Conservation (phyloP, 352 stramenopile species). For the Pythium aphanidermatum region DNA sequence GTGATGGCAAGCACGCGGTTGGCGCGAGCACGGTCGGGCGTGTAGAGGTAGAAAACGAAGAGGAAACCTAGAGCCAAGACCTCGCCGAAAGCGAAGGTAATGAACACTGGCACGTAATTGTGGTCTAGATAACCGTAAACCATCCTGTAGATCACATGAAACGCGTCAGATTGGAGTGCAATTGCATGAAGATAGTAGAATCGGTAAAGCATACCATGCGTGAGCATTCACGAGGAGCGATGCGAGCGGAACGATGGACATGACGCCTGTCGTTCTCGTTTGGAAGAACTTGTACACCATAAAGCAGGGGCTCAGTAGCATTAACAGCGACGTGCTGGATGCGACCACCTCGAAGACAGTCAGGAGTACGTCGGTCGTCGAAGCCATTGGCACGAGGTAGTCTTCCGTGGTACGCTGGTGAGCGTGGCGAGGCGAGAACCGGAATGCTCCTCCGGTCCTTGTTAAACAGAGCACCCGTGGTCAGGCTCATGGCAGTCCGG, state of each 20-base stretch:
- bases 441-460: no score
- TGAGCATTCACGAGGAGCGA: slow-evolving; percentile 33
- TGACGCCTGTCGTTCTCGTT: slow-evolving; percentile 27
- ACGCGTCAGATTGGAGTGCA: no score
- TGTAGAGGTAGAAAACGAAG: slow-evolving; percentile 35
- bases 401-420: neutral
- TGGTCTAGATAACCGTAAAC: slow-evolving; percentile 35
- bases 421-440: neutral
- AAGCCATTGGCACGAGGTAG: neutral
- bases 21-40: slow-evolving; percentile 25
- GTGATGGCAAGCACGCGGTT: slow-evolving; percentile 9
- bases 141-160: no score
- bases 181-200: no score
- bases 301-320: slow-evolving; percentile 35
- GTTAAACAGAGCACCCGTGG: no score
- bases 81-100: slow-evolving; percentile 31
- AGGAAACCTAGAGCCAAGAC: slow-evolving; percentile 31
- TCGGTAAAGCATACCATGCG: slow-evolving; percentile 15
- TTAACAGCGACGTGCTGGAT: slow-evolving; percentile 21
- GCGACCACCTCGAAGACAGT: slow-evolving; percentile 23
- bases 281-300: slow-evolving; percentile 29
- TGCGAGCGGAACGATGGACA: slow-evolving; percentile 41
- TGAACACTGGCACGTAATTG: slow-evolving; percentile 35
- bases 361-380: slow-evolving; percentile 1
- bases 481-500: no score